These are phyloP conservation scores for Medicago truncatula DNA, from an alignment of 306 rosid genomes.

Conservation along the genomic window MtrunA17r5.0-ANR NC_053048.1:33662001-33662500, in stretches of 20 bases:
- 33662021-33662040: slow-evolving; percentile 36
- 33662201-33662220: neutral
- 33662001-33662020: slow-evolving; percentile 27
- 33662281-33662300: neutral
- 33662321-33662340: neutral
- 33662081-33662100: slow-evolving; percentile 53
- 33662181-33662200: neutral
- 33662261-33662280: neutral
- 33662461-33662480: slow-evolving; percentile 99
- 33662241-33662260: neutral
- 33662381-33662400: slow-evolving; percentile 50
- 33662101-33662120: neutral
- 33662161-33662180: no score
- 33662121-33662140: neutral
- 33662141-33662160: neutral
- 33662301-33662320: neutral
- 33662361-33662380: slow-evolving; percentile 37
- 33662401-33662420: slow-evolving; percentile 59
- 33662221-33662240: neutral
- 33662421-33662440: slow-evolving; percentile 77
- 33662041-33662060: slow-evolving; percentile 58
- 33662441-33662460: slow-evolving; percentile 60
- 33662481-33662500: slow-evolving; percentile 79
- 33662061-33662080: slow-evolving; percentile 57
- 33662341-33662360: slow-evolving; percentile 24